Evolutionary conservation across 2,329 filamentous ascomycete genomes (phyloP).

Genomic region (Aureobasidium namibiae): DNA sequence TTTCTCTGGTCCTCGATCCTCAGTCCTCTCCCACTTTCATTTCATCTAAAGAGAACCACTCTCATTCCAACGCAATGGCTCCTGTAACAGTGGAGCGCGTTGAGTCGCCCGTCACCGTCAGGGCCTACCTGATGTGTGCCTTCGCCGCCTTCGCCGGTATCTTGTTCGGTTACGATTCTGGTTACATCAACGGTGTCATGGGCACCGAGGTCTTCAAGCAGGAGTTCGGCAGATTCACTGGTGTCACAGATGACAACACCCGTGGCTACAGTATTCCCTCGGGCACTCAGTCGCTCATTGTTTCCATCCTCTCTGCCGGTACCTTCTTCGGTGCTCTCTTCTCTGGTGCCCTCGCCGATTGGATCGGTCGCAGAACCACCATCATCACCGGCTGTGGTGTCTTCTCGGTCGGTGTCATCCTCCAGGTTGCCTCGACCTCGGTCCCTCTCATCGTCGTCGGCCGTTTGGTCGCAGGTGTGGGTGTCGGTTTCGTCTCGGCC

Average conservation of each 20-base stretch:
- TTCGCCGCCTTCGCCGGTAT: constrained; percentile 55
- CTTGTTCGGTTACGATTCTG: constrained; percentile 53
- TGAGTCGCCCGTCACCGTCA: constrained; percentile 29
- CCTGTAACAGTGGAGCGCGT: constrained; percentile 20
- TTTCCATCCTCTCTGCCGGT: constrained; percentile 67
- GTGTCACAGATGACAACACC: constrained; percentile 13
- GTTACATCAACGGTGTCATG: constrained; percentile 46
- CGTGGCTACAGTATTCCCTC: constrained; percentile 22
- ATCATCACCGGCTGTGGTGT: constrained; percentile 55
- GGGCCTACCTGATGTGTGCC: constrained; percentile 52
- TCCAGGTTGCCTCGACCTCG: constrained; percentile 53
- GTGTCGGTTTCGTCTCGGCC: constrained; percentile 65
- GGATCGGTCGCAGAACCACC: constrained; percentile 55
- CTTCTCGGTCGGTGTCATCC: constrained; percentile 47
- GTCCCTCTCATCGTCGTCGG: constrained; percentile 62
- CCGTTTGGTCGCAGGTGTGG: constrained; percentile 64
- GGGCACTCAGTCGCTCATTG: constrained; percentile 49
- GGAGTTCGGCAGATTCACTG: constrained; percentile 22
- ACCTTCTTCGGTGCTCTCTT: constrained; percentile 66
- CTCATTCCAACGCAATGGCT: constrained; percentile 12
- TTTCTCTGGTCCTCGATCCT: neutral
- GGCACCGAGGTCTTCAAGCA: constrained; percentile 42
- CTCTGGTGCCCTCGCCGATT: constrained; percentile 51
- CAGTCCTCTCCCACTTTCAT: neutral
- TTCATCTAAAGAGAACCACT: neutral